phyloP scores from a whole-genome alignment of 1,139 yeast genomes.

The Fermentozyma sake region DNA sequence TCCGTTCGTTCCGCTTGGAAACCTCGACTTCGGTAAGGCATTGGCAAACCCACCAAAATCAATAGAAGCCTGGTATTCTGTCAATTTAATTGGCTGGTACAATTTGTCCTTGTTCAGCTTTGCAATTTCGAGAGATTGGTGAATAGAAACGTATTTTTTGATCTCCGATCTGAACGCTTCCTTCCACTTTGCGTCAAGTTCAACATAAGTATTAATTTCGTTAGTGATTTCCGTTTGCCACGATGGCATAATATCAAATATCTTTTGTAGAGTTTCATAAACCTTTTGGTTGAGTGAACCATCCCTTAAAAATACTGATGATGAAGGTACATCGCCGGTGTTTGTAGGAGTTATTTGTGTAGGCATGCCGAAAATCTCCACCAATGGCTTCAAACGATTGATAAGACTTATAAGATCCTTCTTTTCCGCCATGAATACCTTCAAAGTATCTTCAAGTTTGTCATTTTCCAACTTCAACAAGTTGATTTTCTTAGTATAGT shows the following conservation, averaged over 20 bases:
- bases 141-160: constrained; percentile 26
- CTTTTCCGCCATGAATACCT: constrained; percentile 20
- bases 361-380: constrained; percentile 20
- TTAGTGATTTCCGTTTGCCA: constrained; percentile 34
- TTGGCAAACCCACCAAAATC: constrained; percentile 40
- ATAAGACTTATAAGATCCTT: constrained; percentile 18
- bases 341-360: not conserved
- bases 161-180: constrained; percentile 28
- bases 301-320: constrained; percentile 27
- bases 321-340: constrained; percentile 1
- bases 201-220: constrained; percentile 26
- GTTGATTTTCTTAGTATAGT: constrained; percentile 10
- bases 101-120: constrained; percentile 21
- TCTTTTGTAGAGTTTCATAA: constrained; percentile 21
- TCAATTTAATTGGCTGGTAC: constrained; percentile 31
- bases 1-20: constrained; percentile 4
- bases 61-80: constrained; percentile 38
- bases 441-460: constrained; percentile 22
- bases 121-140: constrained; percentile 30
- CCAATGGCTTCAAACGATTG: constrained; percentile 22
- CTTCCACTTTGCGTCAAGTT: constrained; percentile 33
- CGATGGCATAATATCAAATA: constrained; percentile 26
- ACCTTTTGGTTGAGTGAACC: constrained; percentile 27
- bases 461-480: constrained; percentile 18
- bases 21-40: constrained; percentile 28